These are phyloP conservation scores for Mimosa bimucronata DNA, from an alignment of 306 rosid species.

Conservation along the genomic window DNA sequence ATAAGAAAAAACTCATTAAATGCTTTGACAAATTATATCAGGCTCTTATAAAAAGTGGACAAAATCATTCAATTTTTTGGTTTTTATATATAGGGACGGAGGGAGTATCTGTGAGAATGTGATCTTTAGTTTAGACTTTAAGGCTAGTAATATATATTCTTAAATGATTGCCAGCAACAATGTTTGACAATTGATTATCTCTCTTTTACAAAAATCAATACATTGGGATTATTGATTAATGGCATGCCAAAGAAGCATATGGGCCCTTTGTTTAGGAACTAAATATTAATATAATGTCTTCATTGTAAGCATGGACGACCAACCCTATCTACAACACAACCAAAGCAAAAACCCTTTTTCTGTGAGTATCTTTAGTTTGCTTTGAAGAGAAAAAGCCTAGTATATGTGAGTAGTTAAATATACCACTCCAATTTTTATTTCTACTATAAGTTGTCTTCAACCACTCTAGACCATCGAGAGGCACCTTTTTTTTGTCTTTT, in stretches of 20 bases:
- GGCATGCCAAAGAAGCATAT: conserved; percentile 36
- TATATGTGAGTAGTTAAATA: not conserved
- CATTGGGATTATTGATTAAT: conserved; percentile 21
- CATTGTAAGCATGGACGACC: conserved; percentile 42
- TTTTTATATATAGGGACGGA: too few species aligned
- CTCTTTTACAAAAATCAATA: not conserved
- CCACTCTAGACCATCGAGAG: too few species aligned
- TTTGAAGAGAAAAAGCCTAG: too few species aligned
- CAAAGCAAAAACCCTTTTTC: not conserved
- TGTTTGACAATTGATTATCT: conserved; percentile 9
- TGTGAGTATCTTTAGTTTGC: not conserved
- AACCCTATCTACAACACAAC: conserved; percentile 25
- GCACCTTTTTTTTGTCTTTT: too few species aligned
- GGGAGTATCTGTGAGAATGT: too few species aligned
- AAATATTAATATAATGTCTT: conserved; percentile 36
- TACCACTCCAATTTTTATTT: too few species aligned
- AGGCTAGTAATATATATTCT: not conserved
- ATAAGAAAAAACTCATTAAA: too few species aligned
- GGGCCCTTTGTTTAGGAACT: conserved; percentile 50
- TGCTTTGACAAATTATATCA: too few species aligned
- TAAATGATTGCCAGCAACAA: not conserved
- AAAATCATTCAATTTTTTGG: too few species aligned
- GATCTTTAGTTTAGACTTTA: too few species aligned
- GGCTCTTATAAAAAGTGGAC: too few species aligned
- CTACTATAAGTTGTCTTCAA: too few species aligned